Conservation (phyloP, 2,329 filamentous ascomycete genomes). For the Lecanicillium sp. region DNA sequence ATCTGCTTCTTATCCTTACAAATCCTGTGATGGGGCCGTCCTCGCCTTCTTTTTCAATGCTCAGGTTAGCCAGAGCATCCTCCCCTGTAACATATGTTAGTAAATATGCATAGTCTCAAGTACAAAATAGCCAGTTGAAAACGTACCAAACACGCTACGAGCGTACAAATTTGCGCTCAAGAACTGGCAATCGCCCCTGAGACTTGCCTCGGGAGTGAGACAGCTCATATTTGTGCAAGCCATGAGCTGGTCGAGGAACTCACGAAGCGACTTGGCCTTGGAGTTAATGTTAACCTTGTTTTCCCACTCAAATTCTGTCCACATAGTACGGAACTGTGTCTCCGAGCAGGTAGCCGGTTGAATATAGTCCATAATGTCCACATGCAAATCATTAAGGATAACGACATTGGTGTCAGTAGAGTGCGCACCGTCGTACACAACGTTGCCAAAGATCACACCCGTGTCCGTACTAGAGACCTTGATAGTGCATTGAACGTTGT, state of each 20-base stretch:
- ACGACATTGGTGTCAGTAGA: slow-evolving; percentile 93
- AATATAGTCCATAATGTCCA: slow-evolving; percentile 99
- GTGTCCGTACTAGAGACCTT: slow-evolving; percentile 98
- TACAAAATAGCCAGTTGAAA: slow-evolving; percentile 3
- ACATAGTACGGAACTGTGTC: slow-evolving; percentile 99
- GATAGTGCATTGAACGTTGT: slow-evolving; percentile 97
- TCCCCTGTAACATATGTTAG: slow-evolving; percentile 56
- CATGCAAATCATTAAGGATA: slow-evolving; percentile 94
- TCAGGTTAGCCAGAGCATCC: slow-evolving; percentile 94
- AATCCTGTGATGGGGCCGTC: slow-evolving; percentile 95
- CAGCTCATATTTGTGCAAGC: slow-evolving; percentile 98
- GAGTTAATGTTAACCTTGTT: slow-evolving; percentile 99
- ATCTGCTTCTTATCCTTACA: slow-evolving; percentile 93
- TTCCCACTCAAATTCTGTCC: slow-evolving; percentile 99
- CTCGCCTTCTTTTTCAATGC: slow-evolving; percentile 94
- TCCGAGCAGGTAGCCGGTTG: slow-evolving; percentile 94
- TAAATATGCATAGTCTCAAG: slow-evolving; percentile 6
- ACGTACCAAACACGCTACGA: slow-evolving; percentile 94
- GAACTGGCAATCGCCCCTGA: slow-evolving; percentile 98
- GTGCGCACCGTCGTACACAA: slow-evolving; percentile 91
- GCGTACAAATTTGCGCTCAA: slow-evolving; percentile 95
- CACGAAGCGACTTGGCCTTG: slow-evolving; percentile 83
- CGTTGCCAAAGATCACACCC: slow-evolving; percentile 97
- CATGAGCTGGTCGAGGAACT: slow-evolving; percentile 93
- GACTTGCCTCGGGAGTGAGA: slow-evolving; percentile 87